These are phyloP conservation scores for Rugonectria rugulosa DNA, from an alignment of 2,329 filamentous ascomycete genomes.

Conservation along the genomic window DNA sequence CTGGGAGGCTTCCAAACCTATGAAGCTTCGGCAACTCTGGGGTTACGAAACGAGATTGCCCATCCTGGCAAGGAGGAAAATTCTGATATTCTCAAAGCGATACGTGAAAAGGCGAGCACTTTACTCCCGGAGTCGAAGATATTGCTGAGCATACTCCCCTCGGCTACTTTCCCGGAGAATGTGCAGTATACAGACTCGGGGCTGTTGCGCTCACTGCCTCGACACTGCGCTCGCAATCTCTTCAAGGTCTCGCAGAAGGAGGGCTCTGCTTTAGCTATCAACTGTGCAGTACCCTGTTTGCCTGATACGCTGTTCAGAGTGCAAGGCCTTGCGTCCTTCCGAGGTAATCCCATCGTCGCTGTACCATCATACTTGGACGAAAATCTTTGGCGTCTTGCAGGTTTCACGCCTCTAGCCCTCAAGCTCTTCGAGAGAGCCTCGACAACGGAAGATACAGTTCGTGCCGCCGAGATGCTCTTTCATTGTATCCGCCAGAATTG, in stretches of 20 bases:
- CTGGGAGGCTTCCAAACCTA: constrained; percentile 97
- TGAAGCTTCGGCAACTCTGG: constrained; percentile 87
- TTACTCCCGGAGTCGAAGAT: constrained; percentile 84
- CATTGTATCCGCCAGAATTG: constrained; percentile 88
- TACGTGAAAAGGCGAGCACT: constrained; percentile 82
- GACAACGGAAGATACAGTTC: constrained; percentile 73
- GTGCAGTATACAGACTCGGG: constrained; percentile 80
- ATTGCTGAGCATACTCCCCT: constrained; percentile 82
- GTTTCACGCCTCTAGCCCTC: constrained; percentile 84
- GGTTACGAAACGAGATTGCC: constrained; percentile 88
- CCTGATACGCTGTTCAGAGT: constrained; percentile 86
- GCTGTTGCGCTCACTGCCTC: constrained; percentile 78
- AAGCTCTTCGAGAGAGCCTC: constrained; percentile 83
- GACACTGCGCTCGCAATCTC: constrained; percentile 70
- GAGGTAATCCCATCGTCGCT: constrained; percentile 82
- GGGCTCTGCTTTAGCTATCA: constrained; percentile 83
- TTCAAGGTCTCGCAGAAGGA: constrained; percentile 48
- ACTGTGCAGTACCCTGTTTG: constrained; percentile 84
- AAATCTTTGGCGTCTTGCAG: constrained; percentile 90
- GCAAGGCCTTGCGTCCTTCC: constrained; percentile 82
- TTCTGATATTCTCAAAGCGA: constrained; percentile 90
- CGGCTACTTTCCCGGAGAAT: constrained; percentile 81
- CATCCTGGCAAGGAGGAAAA: constrained; percentile 89
- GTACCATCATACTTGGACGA: constrained; percentile 89
- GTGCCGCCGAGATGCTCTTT: constrained; percentile 84